Conservation (phyloP, 75 land plant species). For the Adiantum capillusveneris region DNA sequence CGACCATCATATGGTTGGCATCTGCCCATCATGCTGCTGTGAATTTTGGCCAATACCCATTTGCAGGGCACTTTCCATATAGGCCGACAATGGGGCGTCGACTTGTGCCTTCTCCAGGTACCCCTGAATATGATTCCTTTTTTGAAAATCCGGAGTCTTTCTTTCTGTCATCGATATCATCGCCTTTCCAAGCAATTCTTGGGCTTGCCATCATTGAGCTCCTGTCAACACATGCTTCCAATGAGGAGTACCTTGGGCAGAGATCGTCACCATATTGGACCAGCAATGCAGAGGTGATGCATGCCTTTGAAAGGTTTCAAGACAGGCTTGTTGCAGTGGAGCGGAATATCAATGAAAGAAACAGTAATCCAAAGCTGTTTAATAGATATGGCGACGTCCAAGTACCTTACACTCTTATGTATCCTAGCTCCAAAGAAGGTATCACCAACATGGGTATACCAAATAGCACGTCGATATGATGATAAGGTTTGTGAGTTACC, state of each 20-base stretch:
- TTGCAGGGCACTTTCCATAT: constrained; percentile 37
- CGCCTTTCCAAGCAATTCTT: constrained; percentile 32
- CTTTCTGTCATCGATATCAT: constrained; percentile 25
- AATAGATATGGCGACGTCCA: constrained; percentile 54
- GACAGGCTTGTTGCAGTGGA: constrained; percentile 14
- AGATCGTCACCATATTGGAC: constrained; percentile 23
- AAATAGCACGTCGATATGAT: constrained; percentile 65
- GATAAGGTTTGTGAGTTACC: too few species aligned
- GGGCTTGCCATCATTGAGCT: constrained; percentile 33
- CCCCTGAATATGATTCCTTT: constrained; percentile 9
- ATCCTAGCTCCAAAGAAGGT: constrained; percentile 40
- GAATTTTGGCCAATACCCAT: constrained; percentile 64
- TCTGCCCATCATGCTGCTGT: constrained; percentile 48
- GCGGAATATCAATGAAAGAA: constrained; percentile 10
- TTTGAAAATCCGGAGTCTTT: constrained; percentile 14
- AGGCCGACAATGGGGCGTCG: constrained; percentile 24
- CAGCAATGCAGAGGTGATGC: background rate
- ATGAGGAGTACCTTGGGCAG: constrained; percentile 76
- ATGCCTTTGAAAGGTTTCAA: constrained; percentile 12
- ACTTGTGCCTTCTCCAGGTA: constrained; percentile 18
- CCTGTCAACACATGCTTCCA: constrained; percentile 66
- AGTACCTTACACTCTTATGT: constrained; percentile 58
- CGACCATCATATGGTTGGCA: constrained; percentile 30
- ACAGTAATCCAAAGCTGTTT: constrained; percentile 19
- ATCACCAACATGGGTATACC: constrained; percentile 75